Base-by-base conservation (phyloP, 2,329 filamentous ascomycete species). In the Beauveria bassiana region DNA sequence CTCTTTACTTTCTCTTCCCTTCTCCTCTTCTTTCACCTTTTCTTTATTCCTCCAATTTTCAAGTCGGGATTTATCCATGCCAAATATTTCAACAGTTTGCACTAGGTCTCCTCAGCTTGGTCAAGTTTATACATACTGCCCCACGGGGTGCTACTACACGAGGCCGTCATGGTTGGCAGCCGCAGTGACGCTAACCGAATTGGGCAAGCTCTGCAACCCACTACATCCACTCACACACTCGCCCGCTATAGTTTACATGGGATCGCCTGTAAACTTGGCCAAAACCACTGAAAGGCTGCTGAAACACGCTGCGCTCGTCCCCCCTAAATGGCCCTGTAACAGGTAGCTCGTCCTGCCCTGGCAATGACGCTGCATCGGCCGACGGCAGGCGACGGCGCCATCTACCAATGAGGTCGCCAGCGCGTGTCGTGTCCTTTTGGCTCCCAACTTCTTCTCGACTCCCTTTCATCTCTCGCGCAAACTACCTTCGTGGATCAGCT, bases 361-460 rank as follows among this genome's bases (percentile, higher is more conserved):
- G 5, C 47, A 47, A 60, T 60, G 49, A 60, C 50, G 50, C 50
- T 45, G 50, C 10, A 20, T 34, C 31, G 31, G 42, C 18, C 43
- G 47, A 47, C 50, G 38, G 24, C 56, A 51, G 45, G 24, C 24
- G 18, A 40, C 18, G 40, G 40, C 40, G 40, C 49, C 57, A 45
- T 52, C 47, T 45, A 56, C 65, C 66, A 68, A 68, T 68, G 60
- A 66, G 66, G 61, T 61, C 62, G 31, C 63, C 63, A 64, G 66
- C 66, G 66, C 66, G 66, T 68, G 61, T 67, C 66, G 66, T 68
- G 66, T 68, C 66, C 66, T 67, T 67, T 63, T 63, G 62, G 45
- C 43, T 28, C 50, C 52, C 49, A 34, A 49, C 61, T 38, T n/a
- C 31, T 45, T 20, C 55, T 43, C 50, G 31, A 31, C 60, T 59